Percentiles rank a stretch among this genome's conserved stretches.
Conservation (phyloP, 2,329 filamentous ascomycete genomes). For the Diaporthe amygdali region DNA sequence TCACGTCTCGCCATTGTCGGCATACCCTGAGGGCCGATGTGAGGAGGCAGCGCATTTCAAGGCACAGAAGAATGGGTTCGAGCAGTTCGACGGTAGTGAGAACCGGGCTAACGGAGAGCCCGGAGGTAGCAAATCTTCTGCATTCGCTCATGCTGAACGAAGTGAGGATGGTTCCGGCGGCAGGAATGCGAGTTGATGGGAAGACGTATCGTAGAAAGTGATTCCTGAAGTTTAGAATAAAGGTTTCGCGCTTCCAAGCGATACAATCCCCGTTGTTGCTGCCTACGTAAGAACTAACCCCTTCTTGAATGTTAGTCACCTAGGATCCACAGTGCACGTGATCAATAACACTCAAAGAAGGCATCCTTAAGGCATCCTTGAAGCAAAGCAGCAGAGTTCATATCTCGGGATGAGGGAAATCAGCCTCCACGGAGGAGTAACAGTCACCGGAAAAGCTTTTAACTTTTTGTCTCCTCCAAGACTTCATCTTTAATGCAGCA, state of each 20-base stretch:
- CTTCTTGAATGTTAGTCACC: background rate
- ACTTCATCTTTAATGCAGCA: too few species aligned
- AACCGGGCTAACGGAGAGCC: background rate
- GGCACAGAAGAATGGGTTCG: background rate
- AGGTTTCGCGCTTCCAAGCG: background rate
- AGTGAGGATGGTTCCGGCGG: background rate
- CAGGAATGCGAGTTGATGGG: too few species aligned
- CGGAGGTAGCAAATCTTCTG: background rate
- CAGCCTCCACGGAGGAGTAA: too few species aligned
- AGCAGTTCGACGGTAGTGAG: background rate
- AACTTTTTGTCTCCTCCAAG: too few species aligned
- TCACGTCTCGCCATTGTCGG: conserved; percentile 17
- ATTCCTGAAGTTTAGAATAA: background rate
- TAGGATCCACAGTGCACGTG: background rate
- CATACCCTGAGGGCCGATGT: conserved; percentile 12
- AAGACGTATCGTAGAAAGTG: too few species aligned
- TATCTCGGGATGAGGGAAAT: too few species aligned
- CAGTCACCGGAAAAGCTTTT: too few species aligned
- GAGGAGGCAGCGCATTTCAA: conserved; percentile 11
- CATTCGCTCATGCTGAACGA: background rate
- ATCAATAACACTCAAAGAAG: too few species aligned
- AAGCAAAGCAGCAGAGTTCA: too few species aligned
- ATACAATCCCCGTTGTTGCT: background rate
- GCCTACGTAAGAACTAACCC: background rate
- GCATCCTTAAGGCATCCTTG: too few species aligned